Evolutionary conservation across 176 grass and related monocot genomes (phyloP), one percentile per base, ranked within the genome.

Genomic region (Puya raimondii): DNA sequence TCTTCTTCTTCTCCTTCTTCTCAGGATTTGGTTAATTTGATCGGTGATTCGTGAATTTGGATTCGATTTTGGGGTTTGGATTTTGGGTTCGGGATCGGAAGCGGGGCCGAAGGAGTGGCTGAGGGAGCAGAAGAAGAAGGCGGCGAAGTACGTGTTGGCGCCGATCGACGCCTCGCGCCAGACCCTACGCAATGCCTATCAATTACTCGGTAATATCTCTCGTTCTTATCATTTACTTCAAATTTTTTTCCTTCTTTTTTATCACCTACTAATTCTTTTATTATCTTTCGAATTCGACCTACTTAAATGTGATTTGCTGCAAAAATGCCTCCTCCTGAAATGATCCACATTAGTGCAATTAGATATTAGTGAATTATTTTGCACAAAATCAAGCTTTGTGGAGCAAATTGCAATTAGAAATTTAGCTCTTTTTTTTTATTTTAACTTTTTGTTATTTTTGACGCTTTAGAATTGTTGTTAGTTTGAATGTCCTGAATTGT

Each of bases 121-220:
- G 51, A 81, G 57, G 80, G 89, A 93, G 68, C 89, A 99, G 76
- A 93, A 93, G 81, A 90, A 77, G 82, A 99, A 99, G 71, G 87
- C 89, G 57, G 82, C 89, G 51, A 78, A 84, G 67, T 99, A 67
- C 72, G 73, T 93, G 48, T 78, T 99, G 22, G 82, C 89, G 25
- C 94, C 94, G 48, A 93, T 93, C 47, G 80, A 88, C 58, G 89
- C 87, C 71, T 99, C 94, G 29, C 90, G 82, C 20, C 57, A 79
- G 15, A 90, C 68, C 58, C 89, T 99, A 25, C 33, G 83, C 77
- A 87, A 87, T 17, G 75, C 94, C 3, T 84, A 88, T 48, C 54
- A 63, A 26, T 70, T 93, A 51, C 82, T 92, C 14, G 78, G 79
- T 90, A 85, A 73, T 53, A 14, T 66, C 42, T 8, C 4, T 59